Evolutionary conservation across 495 filamentous ascomycete genomes (phyloP), one percentile per base, ranked within the genome.

Genomic region (Penicillium robsamsonii): DNA sequence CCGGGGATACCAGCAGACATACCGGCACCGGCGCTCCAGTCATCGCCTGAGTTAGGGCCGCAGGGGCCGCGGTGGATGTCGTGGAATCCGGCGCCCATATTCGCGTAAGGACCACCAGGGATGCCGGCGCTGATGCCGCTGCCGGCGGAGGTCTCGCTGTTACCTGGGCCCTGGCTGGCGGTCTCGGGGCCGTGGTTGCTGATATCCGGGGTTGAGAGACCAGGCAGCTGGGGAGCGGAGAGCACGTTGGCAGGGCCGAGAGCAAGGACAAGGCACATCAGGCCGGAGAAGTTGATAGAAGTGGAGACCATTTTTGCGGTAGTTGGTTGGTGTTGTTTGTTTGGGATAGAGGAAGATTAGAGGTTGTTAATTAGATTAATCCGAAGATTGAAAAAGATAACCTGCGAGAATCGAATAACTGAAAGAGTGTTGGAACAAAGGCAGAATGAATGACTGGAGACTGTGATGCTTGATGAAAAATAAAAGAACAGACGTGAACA

Each of bases 231-330:
- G 18, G 66, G 75, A 17, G 64, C 66, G 13, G 75, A 63, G 17
- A 78, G 60, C 25, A 74, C 66, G 7, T 68, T 55, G 11, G 64
- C 60, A 29, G 73, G 72, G 31, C 66, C 67, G 35, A 67, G 54
- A 45, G 72, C 59, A 20, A 78, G 66, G 46, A 73, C 22, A 5
- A 76, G 67, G 59, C 68, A 71, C 58, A 78, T 53, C 43, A 72
- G 62, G 50, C 73, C 58, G 6, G 70, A 69, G 58, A 70, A 44
- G 41, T 47, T 68, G 56, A 74, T 72, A 51, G 64, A 60, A 50
- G 56, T 62, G 56, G 66, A 63, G 59, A 61, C 46, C 73, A 74
- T 76, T 59, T 46, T 66, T 50, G 45, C 35, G 35, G 33, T 56
- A 44, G 46, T 47, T 3, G 12, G 30, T 22, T 8, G 6, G 15